Percentiles rank a stretch among this genome's conserved stretches.
Evolutionary conservation across 139 green algal species (phyloP).

Genomic region (Asterochloris sp.): DNA sequence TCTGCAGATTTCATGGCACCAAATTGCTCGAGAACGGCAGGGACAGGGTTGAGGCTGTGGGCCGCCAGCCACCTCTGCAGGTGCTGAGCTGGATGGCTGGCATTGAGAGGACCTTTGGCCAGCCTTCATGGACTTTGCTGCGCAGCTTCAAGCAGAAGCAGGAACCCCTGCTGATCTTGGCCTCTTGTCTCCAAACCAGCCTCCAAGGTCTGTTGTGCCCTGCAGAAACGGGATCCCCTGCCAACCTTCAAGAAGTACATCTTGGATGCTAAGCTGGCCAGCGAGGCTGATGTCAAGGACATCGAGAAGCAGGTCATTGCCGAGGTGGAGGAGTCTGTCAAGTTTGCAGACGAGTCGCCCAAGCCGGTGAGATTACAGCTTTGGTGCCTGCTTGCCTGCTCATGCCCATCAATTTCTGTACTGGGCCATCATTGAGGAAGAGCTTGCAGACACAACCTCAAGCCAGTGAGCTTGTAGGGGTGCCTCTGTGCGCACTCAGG

Average conservation of each 20-base stretch:
- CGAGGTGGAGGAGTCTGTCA: constrained; percentile 86
- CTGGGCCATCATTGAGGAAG: not conserved
- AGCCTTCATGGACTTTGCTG: not conserved
- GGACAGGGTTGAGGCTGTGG: too few relatives aligned
- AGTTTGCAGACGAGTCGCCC: constrained; percentile 90
- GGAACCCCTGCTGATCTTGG: too few relatives aligned
- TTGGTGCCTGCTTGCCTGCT: not conserved
- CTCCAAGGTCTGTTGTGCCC: too few relatives aligned
- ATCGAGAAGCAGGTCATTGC: constrained; percentile 64
- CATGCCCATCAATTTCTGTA: not conserved
- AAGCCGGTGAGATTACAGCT: constrained; percentile 62
- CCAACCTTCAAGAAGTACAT: constrained; percentile 77
- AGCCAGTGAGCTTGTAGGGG: too few relatives aligned
- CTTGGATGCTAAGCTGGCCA: constrained; percentile 70
- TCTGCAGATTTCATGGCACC: too few relatives aligned
- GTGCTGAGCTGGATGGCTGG: too few relatives aligned
- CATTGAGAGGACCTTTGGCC: not conserved
- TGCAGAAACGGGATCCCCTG: constrained; percentile 81
- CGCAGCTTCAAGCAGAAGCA: not conserved
- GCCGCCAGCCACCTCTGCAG: too few relatives aligned
- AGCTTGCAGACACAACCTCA: not conserved
- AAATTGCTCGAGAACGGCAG: too few relatives aligned
- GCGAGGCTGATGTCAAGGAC: constrained; percentile 67
- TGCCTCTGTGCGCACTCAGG: too few relatives aligned
- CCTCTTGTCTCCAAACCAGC: too few relatives aligned